These are phyloP conservation scores for Arthrobotrys entomopaga DNA, from an alignment of 2,329 filamentous ascomycete species.

Conservation along the genomic window DNA sequence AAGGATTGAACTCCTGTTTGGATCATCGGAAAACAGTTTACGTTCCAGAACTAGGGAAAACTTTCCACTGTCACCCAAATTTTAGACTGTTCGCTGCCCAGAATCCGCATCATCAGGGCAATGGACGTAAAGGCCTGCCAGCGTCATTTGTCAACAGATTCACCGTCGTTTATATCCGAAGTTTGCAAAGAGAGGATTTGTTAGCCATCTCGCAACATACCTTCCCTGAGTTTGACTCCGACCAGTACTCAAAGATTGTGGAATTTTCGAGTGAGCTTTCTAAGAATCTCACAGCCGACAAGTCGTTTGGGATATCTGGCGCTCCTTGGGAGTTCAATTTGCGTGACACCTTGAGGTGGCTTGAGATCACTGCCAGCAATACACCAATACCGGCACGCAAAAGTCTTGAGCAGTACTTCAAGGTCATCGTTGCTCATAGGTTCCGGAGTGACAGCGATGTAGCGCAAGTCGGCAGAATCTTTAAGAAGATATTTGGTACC, in stretches of 20 bases:
- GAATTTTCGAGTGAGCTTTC: conserved; percentile 84
- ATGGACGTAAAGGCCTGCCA: conserved; percentile 91
- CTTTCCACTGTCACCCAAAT: conserved; percentile 85
- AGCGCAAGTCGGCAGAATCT: conserved; percentile 72
- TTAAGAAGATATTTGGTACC: conserved; percentile 71
- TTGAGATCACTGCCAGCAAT: conserved; percentile 90
- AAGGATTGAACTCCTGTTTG: conserved; percentile 94
- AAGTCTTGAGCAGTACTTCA: conserved; percentile 73
- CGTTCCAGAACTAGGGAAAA: conserved; percentile 92
- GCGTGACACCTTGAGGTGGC: conserved; percentile 71
- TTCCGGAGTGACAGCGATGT: conserved; percentile 81
- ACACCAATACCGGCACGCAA: conserved; percentile 63
- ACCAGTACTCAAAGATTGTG: conserved; percentile 75
- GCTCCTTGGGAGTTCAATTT: conserved; percentile 98
- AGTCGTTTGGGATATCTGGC: conserved; percentile 68
- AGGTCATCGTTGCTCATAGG: conserved; percentile 84
- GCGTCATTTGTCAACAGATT: conserved; percentile 98
- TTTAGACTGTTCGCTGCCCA: conserved; percentile 98
- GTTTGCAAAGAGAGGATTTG: conserved; percentile 83
- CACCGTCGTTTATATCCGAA: conserved; percentile 95
- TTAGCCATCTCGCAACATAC: conserved; percentile 81
- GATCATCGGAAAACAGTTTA: conserved; percentile 97
- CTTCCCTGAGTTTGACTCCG: conserved; percentile 72
- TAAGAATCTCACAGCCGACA: conserved; percentile 70
- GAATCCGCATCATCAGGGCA: conserved; percentile 96